Evolutionary conservation across 169 alveolate species (phyloP).

Genomic region (Perkinsus marinus): DNA sequence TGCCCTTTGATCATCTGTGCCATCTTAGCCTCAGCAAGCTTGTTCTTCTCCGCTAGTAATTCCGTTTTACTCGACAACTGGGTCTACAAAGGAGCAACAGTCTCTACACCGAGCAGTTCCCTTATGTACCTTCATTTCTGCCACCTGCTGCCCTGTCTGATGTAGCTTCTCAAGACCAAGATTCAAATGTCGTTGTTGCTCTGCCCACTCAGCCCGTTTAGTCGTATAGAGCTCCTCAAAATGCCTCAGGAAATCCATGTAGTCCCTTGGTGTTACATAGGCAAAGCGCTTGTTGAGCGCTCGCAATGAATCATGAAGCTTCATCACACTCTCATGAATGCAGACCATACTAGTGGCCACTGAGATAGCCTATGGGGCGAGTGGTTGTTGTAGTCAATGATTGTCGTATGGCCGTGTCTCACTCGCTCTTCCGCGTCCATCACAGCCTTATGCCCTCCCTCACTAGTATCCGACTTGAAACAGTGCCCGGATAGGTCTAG

Average conservation of each 20-base stretch:
- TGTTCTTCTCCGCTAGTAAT: slow-evolving; percentile 78
- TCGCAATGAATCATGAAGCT: slow-evolving; percentile 44
- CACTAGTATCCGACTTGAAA: slow-evolving; percentile 8
- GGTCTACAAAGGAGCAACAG: neutral
- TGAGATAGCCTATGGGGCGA: neutral
- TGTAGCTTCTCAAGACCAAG: slow-evolving; percentile 85
- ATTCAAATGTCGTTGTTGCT: slow-evolving; percentile 41
- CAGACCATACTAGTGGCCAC: slow-evolving; percentile 40
- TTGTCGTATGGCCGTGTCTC: neutral
- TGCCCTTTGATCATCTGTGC: slow-evolving; percentile 77
- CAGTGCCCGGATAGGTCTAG: slow-evolving; percentile 36
- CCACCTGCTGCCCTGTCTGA: slow-evolving; percentile 80
- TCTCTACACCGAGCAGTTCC: neutral
- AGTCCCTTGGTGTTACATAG: slow-evolving; percentile 89
- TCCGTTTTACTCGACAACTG: slow-evolving; percentile 40
- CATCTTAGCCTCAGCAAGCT: slow-evolving; percentile 84
- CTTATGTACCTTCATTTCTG: slow-evolving; percentile 64
- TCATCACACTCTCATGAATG: slow-evolving; percentile 58
- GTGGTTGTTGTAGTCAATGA: neutral
- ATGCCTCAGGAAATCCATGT: slow-evolving; percentile 85
- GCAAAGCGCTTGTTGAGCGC: slow-evolving; percentile 70
- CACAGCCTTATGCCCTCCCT: slow-evolving; percentile 5
- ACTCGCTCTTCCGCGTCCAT: slow-evolving; percentile 20
- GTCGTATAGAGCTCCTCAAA: slow-evolving; percentile 38
- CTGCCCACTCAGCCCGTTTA: neutral